Evolutionary conservation across 1,139 yeast genomes (phyloP), one percentile per base, ranked within the genome.

Genomic region (Meyerozyma smithsonii): DNA sequence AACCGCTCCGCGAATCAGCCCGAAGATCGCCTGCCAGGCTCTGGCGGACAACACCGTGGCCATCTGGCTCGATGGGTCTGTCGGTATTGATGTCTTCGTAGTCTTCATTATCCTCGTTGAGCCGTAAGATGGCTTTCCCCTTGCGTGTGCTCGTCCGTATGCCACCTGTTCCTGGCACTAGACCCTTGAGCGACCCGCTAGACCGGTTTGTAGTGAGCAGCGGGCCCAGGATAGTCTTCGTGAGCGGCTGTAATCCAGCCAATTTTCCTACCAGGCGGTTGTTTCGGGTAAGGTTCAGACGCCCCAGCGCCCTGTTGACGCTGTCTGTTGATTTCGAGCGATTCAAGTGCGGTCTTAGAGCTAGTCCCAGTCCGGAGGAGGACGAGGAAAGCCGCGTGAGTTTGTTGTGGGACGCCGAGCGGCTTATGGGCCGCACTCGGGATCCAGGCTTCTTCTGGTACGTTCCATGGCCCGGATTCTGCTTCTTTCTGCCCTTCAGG

Each of bases 261-360:
- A 69, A 46, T 45, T 66, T 68, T 3, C 73, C 64, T 32, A 59
- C 59, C 4, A 74, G 68, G 16, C 72, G 51, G 44, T 60, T 66
- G 46, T 59, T 69, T 36, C 72, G 48, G 39, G 66, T 70, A 32
- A 60, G 44, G 1, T 60, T 56, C 5, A 51, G 46, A 17, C 50
- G 46, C 38, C 50, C 50, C 11, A 54, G 42, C 18, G 56, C 47
- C 37, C 59, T 55, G 6, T 59, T 46, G 28, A 70, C 58, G 0
- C 70, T 73, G 45, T 71, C 77, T 3, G 74, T 62, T 3, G 74
- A 68, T 43, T 69, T 70, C 10, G 74, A 69, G 39, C 74, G 51
- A 45, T 57, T 62, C 40, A 71, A 54, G 20, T 57, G 47, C 5
- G 75, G 76, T 33, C 74, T 46, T 0, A 40, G 42, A 7, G 47